phyloP scores from a whole-genome alignment of 1,284 basidiomycete species.

The Cutaneotrichosporon spelunceum region DNA sequence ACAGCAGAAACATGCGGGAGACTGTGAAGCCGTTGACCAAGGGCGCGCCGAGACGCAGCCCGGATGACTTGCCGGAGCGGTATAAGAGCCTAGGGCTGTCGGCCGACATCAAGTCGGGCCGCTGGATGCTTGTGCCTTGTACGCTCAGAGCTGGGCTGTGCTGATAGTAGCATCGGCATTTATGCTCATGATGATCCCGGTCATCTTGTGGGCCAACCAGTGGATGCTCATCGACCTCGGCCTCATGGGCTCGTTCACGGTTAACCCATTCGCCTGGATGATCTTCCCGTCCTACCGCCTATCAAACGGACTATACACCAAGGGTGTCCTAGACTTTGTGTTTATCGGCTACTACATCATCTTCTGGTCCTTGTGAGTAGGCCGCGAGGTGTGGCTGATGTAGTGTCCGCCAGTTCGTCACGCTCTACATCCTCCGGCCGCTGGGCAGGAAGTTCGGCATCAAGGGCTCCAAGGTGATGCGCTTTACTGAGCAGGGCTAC shows the following conservation, averaged over 20 bases:
- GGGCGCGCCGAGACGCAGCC: conserved; percentile 22
- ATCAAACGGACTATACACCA: conserved; percentile 63
- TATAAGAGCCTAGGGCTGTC: conserved; percentile 52
- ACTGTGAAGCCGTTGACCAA: conserved; percentile 39
- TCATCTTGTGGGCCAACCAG: conserved; percentile 73
- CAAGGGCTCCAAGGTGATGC: conserved; percentile 62
- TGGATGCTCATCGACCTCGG: conserved; percentile 51
- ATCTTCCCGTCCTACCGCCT: conserved; percentile 72
- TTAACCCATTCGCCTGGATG: conserved; percentile 73
- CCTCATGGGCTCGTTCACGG: conserved; percentile 50
- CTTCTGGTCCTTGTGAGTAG: conserved; percentile 72
- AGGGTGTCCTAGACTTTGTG: conserved; percentile 71
- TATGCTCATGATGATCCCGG: conserved; percentile 68
- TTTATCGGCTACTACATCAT: conserved; percentile 87
- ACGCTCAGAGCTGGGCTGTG: conserved; percentile 31
- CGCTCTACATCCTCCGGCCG: conserved; percentile 66
- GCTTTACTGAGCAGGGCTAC: conserved; percentile 77
- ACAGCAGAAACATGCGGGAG: conserved; percentile 2
- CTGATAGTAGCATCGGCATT: conserved; percentile 61
- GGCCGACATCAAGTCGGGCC: conserved; percentile 56
- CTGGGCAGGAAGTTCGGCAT: conserved; percentile 71
- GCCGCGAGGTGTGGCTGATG: background rate
- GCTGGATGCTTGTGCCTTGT: conserved; percentile 77
- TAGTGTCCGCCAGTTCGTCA: conserved; percentile 70
- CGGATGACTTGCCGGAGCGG: conserved; percentile 30